Evolutionary conservation across 1,284 basidiomycete species (phyloP).

Genomic region (Ustilago trichophora): DNA sequence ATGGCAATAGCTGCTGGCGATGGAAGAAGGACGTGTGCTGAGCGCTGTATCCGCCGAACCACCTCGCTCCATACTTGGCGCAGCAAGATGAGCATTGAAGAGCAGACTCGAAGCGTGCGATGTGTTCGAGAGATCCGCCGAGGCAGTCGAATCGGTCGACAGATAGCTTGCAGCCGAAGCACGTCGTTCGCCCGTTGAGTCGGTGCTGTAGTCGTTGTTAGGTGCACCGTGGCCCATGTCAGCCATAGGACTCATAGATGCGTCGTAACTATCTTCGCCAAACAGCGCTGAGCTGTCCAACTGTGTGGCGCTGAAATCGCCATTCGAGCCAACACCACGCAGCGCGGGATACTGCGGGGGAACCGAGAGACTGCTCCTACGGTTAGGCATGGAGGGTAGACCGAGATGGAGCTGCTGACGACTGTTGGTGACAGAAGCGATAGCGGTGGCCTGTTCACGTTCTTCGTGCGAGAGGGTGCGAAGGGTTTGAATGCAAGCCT

Average conservation of each 20-base stretch:
- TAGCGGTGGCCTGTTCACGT: slow-evolving; percentile 15
- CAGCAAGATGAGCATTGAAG: slow-evolving; percentile 23
- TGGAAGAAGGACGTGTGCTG: slow-evolving; percentile 36
- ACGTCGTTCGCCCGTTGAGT: slow-evolving; percentile 3
- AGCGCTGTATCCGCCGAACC: slow-evolving; percentile 10
- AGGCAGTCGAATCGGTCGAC: slow-evolving; percentile 31
- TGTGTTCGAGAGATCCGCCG: slow-evolving; percentile 15
- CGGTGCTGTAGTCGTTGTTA: neutral
- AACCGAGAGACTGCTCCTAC: slow-evolving; percentile 16
- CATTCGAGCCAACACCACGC: slow-evolving; percentile 9
- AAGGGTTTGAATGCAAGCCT: slow-evolving; percentile 27
- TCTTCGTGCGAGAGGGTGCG: slow-evolving; percentile 15
- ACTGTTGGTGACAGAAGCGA: slow-evolving; percentile 7
- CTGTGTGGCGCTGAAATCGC: slow-evolving; percentile 23
- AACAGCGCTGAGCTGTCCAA: slow-evolving; percentile 16
- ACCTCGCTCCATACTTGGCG: slow-evolving; percentile 14
- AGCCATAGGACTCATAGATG: slow-evolving; percentile 31
- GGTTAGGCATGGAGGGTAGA: slow-evolving; percentile 12
- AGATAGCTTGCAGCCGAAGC: slow-evolving; percentile 31
- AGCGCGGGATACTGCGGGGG: neutral
- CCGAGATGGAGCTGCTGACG: slow-evolving; percentile 1
- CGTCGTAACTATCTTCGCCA: slow-evolving; percentile 24
- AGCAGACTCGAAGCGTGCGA: slow-evolving; percentile 40
- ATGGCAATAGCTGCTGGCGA: slow-evolving; percentile 28
- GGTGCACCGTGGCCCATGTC: slow-evolving; percentile 25